phyloP scores from a whole-genome alignment of 169 alveolate species.

The Plasmodium fragile region DNA sequence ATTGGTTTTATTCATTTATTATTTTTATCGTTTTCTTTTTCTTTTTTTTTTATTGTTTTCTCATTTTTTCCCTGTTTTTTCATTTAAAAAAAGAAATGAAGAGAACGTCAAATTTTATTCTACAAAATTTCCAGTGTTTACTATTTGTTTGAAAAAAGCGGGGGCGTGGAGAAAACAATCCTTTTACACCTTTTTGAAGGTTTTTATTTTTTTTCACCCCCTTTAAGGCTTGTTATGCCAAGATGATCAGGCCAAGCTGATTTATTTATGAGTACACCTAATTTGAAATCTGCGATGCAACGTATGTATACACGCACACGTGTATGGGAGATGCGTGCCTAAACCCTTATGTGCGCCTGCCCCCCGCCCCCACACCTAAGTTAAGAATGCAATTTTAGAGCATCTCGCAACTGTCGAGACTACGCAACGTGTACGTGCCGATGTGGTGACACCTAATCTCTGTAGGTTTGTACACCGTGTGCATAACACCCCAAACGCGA shows the following conservation, averaged over 20 bases:
- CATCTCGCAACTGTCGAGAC: background rate
- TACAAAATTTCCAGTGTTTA: background rate
- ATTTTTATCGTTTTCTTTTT: background rate
- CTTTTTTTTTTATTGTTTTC: background rate
- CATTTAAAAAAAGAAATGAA: background rate
- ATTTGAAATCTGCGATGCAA: background rate
- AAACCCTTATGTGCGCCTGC: background rate
- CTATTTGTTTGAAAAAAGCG: background rate
- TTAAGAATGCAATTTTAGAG: background rate
- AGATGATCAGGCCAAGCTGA: background rate
- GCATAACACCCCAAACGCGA: background rate
- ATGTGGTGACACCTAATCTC: background rate
- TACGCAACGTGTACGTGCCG: background rate
- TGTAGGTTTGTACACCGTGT: background rate
- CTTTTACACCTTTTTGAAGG: background rate
- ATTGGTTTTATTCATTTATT: background rate
- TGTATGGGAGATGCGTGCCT: background rate
- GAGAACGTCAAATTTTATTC: background rate
- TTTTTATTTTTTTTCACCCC: background rate
- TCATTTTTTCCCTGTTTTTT: background rate
- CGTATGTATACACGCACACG: background rate
- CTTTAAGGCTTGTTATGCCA: background rate
- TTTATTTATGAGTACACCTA: background rate
- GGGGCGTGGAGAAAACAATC: background rate
- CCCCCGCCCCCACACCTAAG: background rate